Base-by-base conservation (phyloP, 495 filamentous ascomycete genomes). In the Penicillium diatomitis region DNA sequence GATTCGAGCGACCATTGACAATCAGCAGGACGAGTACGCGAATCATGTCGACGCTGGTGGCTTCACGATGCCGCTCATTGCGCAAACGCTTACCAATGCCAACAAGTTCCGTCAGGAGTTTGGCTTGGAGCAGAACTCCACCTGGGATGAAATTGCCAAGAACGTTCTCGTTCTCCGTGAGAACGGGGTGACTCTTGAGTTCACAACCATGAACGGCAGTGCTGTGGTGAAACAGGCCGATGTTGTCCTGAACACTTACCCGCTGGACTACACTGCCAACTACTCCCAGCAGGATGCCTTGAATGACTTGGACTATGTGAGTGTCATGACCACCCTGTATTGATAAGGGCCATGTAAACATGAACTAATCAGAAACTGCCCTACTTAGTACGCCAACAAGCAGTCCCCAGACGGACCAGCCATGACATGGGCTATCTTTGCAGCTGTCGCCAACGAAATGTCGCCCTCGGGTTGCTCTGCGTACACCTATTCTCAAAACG, bases 181-280 rank as follows among this genome's bases (percentile, higher is more conserved):
- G 47, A 77, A 81, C n/a, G 73, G 70, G 10, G 81, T 90, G 47
- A 85, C 84, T 12, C 69, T 85, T 0, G 86, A 90, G 55, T 90
- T 87, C 51, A 76, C 72, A 0, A 69, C 70, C 2, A 84, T 84
- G 81, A 84, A 83, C 54, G 79, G 78, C 11, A 75, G 70, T 40
- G 71, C 82, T 3, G 63, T 64, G 0, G 81, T 85, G 50, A 85
- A 85, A 58, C 81, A 85, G 55, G 81, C 81, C 6, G 81, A 85
- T 54, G 74, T 85, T 7, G 73, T 84, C 30, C 64, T 85, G 28
- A 63, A 75, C 48, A 82, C 77, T 6, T 83, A 76, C 49, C 74
- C 82, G 5, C 57, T 85, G 28, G 70, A 71, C 50, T 83, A 74
- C 46, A 66, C 59, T 11, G 54, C 72, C 38, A 77, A 77, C 45